A percentile compares a stretch with the other conserved stretches of the same genome.
phyloP scores from a whole-genome alignment of 2,329 filamentous ascomycete genomes.

The Diaporthe batatas region DNA sequence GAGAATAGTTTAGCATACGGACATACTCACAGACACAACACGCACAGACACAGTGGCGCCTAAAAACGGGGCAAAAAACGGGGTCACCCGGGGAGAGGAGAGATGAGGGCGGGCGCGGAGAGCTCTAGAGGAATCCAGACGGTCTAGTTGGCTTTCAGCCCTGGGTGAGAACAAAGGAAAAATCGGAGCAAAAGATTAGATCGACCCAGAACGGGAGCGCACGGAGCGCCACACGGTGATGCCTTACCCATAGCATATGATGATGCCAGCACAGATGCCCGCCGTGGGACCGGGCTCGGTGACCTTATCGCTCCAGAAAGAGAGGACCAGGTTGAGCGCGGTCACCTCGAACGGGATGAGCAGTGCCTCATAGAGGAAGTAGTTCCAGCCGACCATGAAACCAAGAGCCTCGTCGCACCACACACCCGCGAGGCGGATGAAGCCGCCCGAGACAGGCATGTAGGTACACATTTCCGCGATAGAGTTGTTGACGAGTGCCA shows the following conservation, averaged over 20 bases:
- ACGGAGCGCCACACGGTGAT: neutral
- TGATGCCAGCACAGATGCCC: conserved; percentile 69
- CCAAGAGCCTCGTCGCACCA: conserved; percentile 76
- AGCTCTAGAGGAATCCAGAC: conserved; percentile 30
- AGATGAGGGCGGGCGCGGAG: conserved; percentile 12
- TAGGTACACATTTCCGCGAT: conserved; percentile 75
- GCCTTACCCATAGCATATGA: conserved; percentile 69
- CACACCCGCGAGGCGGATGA: conserved; percentile 73
- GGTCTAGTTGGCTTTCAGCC: conserved; percentile 28
- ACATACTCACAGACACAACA: conserved; percentile 7
- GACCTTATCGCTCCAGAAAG: conserved; percentile 62
- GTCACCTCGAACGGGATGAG: conserved; percentile 59
- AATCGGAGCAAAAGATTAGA: neutral
- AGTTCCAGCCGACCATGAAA: conserved; percentile 65
- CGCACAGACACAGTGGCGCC: conserved; percentile 1
- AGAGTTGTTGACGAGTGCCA: conserved; percentile 74
- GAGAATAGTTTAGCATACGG: conserved; percentile 45
- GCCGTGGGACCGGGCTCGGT: conserved; percentile 49
- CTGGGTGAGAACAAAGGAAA: neutral
- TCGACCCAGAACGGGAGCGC: neutral
- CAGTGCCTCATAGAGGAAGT: conserved; percentile 57
- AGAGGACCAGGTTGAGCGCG: conserved; percentile 57
- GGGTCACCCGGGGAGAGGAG: conserved; percentile 19
- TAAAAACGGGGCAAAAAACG: conserved; percentile 20
- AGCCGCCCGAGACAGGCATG: conserved; percentile 74